These are phyloP conservation scores for Yamadazyma dushanensis DNA, from an alignment of 1,139 yeast species.

Conservation along the genomic window DNA sequence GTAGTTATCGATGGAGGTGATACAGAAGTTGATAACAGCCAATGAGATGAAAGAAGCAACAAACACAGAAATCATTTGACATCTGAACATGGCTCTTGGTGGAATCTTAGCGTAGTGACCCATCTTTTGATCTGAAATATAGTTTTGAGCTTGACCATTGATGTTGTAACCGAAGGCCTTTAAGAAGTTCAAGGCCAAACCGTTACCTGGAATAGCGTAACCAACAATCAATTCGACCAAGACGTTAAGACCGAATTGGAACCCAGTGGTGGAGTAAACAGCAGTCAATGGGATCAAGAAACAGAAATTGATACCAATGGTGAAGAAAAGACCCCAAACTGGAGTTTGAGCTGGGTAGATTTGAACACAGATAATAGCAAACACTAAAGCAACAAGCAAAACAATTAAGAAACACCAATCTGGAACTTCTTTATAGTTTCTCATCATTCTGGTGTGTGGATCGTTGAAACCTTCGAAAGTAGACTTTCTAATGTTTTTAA, in stretches of 20 bases:
- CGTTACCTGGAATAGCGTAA: conserved; percentile 64
- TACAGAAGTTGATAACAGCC: conserved; percentile 6
- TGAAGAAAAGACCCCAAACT: conserved; percentile 59
- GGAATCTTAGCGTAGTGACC: conserved; percentile 63
- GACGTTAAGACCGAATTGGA: conserved; percentile 54
- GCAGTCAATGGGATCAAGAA: conserved; percentile 58
- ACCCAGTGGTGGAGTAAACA: conserved; percentile 55
- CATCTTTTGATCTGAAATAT: conserved; percentile 54
- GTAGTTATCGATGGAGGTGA: conserved; percentile 3
- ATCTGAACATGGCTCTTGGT: conserved; percentile 61
- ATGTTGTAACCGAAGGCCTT: conserved; percentile 63
- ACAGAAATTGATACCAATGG: conserved; percentile 52
- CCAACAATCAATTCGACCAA: conserved; percentile 63
- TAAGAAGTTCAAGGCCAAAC: conserved; percentile 56
- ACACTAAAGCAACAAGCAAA: conserved; percentile 46
- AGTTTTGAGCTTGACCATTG: conserved; percentile 61
- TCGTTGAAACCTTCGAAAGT: conserved; percentile 34
- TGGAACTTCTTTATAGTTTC: conserved; percentile 59
- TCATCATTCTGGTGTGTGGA: conserved; percentile 58
- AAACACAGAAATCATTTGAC: conserved; percentile 49
- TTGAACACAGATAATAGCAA: conserved; percentile 50
- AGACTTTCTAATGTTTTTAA: conserved; percentile 46
- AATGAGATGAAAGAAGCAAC: conserved; percentile 44
- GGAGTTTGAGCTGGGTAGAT: conserved; percentile 52
- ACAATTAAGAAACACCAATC: conserved; percentile 57